These are phyloP conservation scores for Phaffomyces antillensis DNA, from an alignment of 805 yeast genomes.

Conservation along the genomic window DNA sequence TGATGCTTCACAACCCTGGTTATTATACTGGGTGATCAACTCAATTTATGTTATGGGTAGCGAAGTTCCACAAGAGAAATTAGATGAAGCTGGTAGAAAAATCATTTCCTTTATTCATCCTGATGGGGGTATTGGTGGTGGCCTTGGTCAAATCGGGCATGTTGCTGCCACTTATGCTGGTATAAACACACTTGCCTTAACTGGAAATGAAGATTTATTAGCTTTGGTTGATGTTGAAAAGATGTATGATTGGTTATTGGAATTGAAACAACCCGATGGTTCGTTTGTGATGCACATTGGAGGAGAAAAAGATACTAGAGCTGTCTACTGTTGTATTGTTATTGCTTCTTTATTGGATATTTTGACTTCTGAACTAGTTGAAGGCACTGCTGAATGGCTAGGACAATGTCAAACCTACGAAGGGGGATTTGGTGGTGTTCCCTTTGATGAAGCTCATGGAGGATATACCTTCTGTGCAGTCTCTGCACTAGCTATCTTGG, in stretches of 20 bases:
- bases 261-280: slow-evolving; percentile 61
- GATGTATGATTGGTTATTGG: slow-evolving; percentile 58
- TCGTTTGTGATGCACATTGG: slow-evolving; percentile 65
- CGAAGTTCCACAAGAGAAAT: slow-evolving; percentile 20
- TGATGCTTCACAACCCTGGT: slow-evolving; percentile 93
- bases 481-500: slow-evolving; percentile 48
- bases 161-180: slow-evolving; percentile 82
- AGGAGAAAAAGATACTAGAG: slow-evolving; percentile 84
- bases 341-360: slow-evolving; percentile 62
- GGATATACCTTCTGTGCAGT: slow-evolving; percentile 93
- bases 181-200: slow-evolving; percentile 49
- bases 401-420: slow-evolving; percentile 77
- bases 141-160: slow-evolving; percentile 74
- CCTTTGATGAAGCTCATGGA: slow-evolving; percentile 88
- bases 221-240: slow-evolving; percentile 34
- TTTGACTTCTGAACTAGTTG: slow-evolving; percentile 49
- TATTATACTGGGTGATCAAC: slow-evolving; percentile 77
- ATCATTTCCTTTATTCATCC: slow-evolving; percentile 25
- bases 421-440: slow-evolving; percentile 90
- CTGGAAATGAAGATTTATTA: slow-evolving; percentile 40
- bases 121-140: slow-evolving; percentile 81
- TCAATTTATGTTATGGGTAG: slow-evolving; percentile 36
- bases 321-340: slow-evolving; percentile 80
- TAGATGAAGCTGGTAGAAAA: slow-evolving; percentile 24
- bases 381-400: slow-evolving; percentile 54